Conservation (phyloP, 345 rosid species). For the Theobroma cacao region DNA sequence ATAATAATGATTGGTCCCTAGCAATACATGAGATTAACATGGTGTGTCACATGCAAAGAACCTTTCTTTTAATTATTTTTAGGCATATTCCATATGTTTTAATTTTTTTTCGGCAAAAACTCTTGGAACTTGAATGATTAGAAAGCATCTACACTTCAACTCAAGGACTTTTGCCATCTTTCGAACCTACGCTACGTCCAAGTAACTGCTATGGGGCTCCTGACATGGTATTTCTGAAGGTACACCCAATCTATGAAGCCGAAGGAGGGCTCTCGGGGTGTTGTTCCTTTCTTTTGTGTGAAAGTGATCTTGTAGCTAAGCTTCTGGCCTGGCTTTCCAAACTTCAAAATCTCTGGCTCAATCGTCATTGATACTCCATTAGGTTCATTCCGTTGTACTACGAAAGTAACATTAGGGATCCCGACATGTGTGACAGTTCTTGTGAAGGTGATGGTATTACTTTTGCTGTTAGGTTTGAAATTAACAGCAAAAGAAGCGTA, state of each 20-base stretch:
- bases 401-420: not conserved
- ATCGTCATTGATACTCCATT: not conserved
- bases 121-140: not conserved
- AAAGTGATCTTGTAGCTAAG: constrained; percentile 13
- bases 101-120: not conserved
- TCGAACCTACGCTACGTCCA: not conserved
- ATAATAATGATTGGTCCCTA: no score
- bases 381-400: constrained; percentile 1
- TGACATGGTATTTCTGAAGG: not conserved
- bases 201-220: constrained; percentile 16
- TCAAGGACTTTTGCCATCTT: not conserved
- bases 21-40: no score
- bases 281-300: not conserved
- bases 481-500: constrained; percentile 17
- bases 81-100: no score
- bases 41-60: no score
- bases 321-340: constrained; percentile 10
- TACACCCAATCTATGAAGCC: constrained; percentile 1
- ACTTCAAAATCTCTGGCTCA: constrained; percentile 7
- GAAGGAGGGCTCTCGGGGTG: not conserved
- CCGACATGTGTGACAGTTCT: constrained; percentile 17
- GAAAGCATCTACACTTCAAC: not conserved
- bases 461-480: not conserved
- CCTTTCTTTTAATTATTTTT: no score
- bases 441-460: not conserved